These are phyloP conservation scores for Tolypocladium inflatum DNA, from an alignment of 2,329 filamentous ascomycete genomes.

Conservation along the genomic window DNA sequence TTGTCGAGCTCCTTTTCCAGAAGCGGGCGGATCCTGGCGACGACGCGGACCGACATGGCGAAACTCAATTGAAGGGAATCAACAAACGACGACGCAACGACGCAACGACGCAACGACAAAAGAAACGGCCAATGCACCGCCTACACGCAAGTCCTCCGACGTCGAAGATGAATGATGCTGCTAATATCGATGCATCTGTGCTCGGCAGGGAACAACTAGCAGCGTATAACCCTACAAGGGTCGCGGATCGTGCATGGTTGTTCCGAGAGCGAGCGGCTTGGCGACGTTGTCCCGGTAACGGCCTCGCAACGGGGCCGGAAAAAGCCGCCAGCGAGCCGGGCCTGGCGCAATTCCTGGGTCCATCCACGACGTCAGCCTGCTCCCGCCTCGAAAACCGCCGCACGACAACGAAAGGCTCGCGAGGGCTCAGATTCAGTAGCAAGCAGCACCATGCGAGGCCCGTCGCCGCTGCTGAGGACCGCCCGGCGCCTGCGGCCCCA, in stretches of 20 bases:
- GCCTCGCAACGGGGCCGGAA: constrained; percentile 13
- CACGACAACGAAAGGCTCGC: not conserved
- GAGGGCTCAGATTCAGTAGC: not conserved
- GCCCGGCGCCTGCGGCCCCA: constrained; percentile 19
- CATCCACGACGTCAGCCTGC: not conserved
- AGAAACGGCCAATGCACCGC: not conserved
- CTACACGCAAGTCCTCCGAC: not conserved
- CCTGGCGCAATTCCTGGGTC: not conserved
- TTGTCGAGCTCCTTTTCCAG: constrained; percentile 77
- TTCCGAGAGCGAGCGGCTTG: not conserved
- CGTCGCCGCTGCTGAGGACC: constrained; percentile 27
- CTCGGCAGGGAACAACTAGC: not conserved
- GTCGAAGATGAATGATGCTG: not conserved
- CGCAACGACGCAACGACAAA: not conserved
- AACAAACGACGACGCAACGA: constrained; percentile 4
- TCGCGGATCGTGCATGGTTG: not conserved
- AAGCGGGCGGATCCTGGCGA: constrained; percentile 82
- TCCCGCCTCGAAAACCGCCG: not conserved
- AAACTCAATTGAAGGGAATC: constrained; percentile 4
- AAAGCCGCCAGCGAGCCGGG: constrained; percentile 14
- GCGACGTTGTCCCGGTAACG: not conserved
- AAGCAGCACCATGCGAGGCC: constrained; percentile 29
- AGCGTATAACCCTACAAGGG: not conserved
- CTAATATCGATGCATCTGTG: not conserved
- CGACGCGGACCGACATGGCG: constrained; percentile 65